These are phyloP conservation scores for Parmales sp. DNA, from an alignment of 108 stramenopile species.

Conservation along the genomic window DNA sequence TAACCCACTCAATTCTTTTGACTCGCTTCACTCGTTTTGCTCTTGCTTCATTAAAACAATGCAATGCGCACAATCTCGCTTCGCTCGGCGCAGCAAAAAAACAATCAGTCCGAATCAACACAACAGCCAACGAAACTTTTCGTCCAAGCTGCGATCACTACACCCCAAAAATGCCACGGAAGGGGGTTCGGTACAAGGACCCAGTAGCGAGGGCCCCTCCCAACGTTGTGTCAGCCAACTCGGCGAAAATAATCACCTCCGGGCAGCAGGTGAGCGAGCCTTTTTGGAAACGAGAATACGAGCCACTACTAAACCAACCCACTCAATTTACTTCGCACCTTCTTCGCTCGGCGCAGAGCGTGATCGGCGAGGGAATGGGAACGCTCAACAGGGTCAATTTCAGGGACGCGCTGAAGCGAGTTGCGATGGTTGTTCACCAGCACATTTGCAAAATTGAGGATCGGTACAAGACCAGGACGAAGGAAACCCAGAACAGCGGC, in stretches of 20 bases:
- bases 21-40: no score
- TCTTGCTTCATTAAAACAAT: no score
- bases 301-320: not conserved
- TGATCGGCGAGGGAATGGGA: no score
- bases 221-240: slow-evolving; percentile 44
- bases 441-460: slow-evolving; percentile 77
- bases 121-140: slow-evolving; percentile 43
- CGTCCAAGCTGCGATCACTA: slow-evolving; percentile 74
- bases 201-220: slow-evolving; percentile 51
- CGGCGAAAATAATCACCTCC: no score
- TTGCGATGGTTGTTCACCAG: slow-evolving; percentile 74
- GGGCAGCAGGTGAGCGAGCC: not conserved
- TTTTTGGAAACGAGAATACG: not conserved
- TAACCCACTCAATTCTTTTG: no score
- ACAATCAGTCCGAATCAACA: not conserved
- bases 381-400: slow-evolving; percentile 72
- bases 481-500: slow-evolving; percentile 27
- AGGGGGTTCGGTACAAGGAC: slow-evolving; percentile 56
- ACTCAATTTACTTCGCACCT: slow-evolving; percentile 2
- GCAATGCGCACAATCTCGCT: no score
- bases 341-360: no score
- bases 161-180: slow-evolving; percentile 65
- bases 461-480: slow-evolving; percentile 47
- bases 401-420: slow-evolving; percentile 69
- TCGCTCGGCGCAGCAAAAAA: not conserved